A percentile compares a stretch with the other conserved stretches of the same genome.
Conservation (phyloP, 768 basidiomycete species). For the Austroboletus festivus region DNA sequence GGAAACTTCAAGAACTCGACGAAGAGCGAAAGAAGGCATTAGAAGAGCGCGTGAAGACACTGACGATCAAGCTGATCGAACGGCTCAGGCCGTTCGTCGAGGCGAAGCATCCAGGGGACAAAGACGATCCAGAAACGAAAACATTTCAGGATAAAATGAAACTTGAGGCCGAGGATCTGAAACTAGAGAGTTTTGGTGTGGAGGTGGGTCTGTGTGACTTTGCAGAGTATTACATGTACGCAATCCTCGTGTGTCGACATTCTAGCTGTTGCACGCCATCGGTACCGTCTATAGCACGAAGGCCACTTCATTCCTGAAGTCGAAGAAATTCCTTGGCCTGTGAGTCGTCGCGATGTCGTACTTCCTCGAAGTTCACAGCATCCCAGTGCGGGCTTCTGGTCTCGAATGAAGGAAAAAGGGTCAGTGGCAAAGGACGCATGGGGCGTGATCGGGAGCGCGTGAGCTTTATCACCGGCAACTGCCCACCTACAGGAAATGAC, state of each 20-base stretch:
- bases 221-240: neutral
- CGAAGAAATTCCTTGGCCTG: constrained; percentile 88
- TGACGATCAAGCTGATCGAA: constrained; percentile 80
- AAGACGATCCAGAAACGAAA: constrained; percentile 78
- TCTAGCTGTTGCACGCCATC: constrained; percentile 82
- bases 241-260: neutral
- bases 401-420: constrained; percentile 92
- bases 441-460: constrained; percentile 96
- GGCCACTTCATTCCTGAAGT: constrained; percentile 87
- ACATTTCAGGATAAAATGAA: constrained; percentile 74
- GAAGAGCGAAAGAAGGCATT: constrained; percentile 75
- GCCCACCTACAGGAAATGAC: constrained; percentile 45
- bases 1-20: constrained; percentile 80
- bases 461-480: constrained; percentile 31
- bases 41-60: constrained; percentile 68
- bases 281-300: constrained; percentile 93
- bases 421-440: constrained; percentile 92
- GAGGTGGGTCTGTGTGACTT: constrained; percentile 55
- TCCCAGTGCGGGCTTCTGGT: constrained; percentile 82
- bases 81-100: constrained; percentile 88
- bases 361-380: constrained; percentile 6
- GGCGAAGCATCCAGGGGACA: constrained; percentile 77
- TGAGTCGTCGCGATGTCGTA: constrained; percentile 38
- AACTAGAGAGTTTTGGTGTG: constrained; percentile 95
- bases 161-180: constrained; percentile 90